phyloP scores from a whole-genome alignment of 768 basidiomycete species.

The Tricholoma terreum region DNA sequence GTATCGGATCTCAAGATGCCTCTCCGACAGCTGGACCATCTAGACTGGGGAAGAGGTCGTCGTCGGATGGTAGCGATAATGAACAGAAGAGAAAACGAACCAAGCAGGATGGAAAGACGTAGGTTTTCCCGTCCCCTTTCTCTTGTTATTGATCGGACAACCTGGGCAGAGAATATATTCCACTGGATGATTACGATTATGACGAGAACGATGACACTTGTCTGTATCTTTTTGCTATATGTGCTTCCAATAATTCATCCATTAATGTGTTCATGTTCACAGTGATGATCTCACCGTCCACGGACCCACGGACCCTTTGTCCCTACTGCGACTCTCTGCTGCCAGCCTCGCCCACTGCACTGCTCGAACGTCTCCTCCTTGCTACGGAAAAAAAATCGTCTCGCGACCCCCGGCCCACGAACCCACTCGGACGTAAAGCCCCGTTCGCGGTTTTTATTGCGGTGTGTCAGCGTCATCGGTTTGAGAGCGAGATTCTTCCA shows the following conservation, averaged over 20 bases:
- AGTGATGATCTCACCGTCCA: constrained; percentile 51
- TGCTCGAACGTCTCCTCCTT: constrained; percentile 51
- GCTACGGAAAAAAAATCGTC: constrained; percentile 51
- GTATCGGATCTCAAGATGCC: constrained; percentile 31
- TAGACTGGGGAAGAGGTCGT: constrained; percentile 18
- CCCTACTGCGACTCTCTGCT: constrained; percentile 78
- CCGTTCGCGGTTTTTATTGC: constrained; percentile 57
- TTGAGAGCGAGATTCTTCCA: constrained; percentile 71
- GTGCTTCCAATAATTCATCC: not conserved
- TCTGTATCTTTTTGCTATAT: constrained; percentile 23
- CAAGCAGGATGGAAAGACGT: constrained; percentile 24
- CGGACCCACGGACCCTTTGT: constrained; percentile 69
- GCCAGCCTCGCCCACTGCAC: constrained; percentile 59
- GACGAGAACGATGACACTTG: constrained; percentile 40
- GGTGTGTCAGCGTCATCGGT: constrained; percentile 76
- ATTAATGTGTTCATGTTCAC: constrained; percentile 1
- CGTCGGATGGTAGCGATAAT: constrained; percentile 30
- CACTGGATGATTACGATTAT: constrained; percentile 4
- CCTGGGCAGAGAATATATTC: not conserved
- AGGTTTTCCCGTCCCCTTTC: constrained; percentile 5
- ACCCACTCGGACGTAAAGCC: constrained; percentile 59
- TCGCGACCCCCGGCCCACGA: constrained; percentile 62
- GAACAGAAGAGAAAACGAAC: constrained; percentile 29
- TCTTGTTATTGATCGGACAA: constrained; percentile 4
- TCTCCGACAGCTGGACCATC: constrained; percentile 9